Conservation (phyloP, 345 rosid genomes). For the Moricandia arvensis region DNA sequence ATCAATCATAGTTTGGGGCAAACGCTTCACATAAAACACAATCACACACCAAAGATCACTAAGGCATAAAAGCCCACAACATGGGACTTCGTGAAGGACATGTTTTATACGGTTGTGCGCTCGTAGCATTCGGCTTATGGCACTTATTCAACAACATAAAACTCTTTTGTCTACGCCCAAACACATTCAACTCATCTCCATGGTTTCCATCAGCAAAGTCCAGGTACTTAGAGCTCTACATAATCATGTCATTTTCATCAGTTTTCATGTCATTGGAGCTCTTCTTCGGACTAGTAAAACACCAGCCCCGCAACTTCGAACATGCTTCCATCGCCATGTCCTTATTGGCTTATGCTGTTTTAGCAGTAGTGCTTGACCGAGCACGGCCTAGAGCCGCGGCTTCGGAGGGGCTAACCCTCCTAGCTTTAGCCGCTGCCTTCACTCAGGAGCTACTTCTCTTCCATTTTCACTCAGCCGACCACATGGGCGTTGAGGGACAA, state of each 20-base stretch:
- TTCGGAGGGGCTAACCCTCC: too few relatives aligned
- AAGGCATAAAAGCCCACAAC: too few relatives aligned
- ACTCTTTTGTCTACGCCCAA: slow-evolving; percentile 35
- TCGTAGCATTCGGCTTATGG: slow-evolving; percentile 60
- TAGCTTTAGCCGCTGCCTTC: too few relatives aligned
- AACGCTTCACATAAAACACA: too few relatives aligned
- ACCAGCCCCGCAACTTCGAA: slow-evolving; percentile 35
- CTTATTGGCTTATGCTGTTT: not conserved
- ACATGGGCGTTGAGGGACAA: not conserved
- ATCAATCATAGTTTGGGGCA: too few relatives aligned
- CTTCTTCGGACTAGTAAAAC: slow-evolving; percentile 18
- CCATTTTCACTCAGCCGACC: not conserved
- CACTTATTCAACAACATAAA: slow-evolving; percentile 57
- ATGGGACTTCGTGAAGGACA: too few relatives aligned
- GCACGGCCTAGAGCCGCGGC: not conserved
- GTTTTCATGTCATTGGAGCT: slow-evolving; percentile 63
- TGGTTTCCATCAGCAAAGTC: slow-evolving; percentile 62
- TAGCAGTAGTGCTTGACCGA: not conserved
- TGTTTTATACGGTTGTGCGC: slow-evolving; percentile 58
- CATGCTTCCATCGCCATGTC: not conserved
- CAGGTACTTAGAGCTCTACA: slow-evolving; percentile 53
- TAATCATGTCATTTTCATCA: slow-evolving; percentile 51
- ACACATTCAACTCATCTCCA: slow-evolving; percentile 46
- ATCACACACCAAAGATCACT: too few relatives aligned
- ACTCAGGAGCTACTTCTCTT: not conserved